Evolutionary conservation across 805 yeast species (phyloP).

Genomic region (Ogataea degrootiae): DNA sequence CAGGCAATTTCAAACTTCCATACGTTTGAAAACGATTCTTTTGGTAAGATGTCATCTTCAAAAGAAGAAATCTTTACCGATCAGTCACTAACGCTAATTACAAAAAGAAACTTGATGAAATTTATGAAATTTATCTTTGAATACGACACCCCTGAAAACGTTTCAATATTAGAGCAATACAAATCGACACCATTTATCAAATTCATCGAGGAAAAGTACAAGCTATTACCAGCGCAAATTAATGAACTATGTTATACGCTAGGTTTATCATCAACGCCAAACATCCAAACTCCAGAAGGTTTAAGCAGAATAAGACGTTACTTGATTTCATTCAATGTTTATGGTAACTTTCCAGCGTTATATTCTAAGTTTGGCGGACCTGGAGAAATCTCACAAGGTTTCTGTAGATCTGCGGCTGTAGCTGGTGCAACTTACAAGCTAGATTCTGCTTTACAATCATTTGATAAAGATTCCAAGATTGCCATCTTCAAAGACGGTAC

Average conservation of each 20-base stretch:
- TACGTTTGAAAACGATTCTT: slow-evolving; percentile 87
- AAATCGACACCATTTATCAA: slow-evolving; percentile 50
- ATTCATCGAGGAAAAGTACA: slow-evolving; percentile 62
- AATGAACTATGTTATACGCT: slow-evolving; percentile 82
- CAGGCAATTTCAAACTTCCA: slow-evolving; percentile 86
- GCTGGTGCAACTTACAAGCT: slow-evolving; percentile 94
- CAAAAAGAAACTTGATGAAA: slow-evolving; percentile 85
- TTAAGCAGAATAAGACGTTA: slow-evolving; percentile 79
- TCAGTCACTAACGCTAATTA: slow-evolving; percentile 64
- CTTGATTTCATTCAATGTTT: slow-evolving; percentile 78
- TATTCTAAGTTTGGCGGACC: slow-evolving; percentile 93
- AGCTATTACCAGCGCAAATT: slow-evolving; percentile 67
- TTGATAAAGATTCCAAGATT: slow-evolving; percentile 59
- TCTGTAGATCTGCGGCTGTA: slow-evolving; percentile 96
- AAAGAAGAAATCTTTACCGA: slow-evolving; percentile 93
- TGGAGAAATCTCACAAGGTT: slow-evolving; percentile 94
- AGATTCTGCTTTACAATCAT: slow-evolving; percentile 59
- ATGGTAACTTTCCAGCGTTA: slow-evolving; percentile 91
- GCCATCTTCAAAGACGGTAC: slow-evolving; percentile 78
- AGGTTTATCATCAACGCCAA: slow-evolving; percentile 65
- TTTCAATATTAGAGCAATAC: slow-evolving; percentile 44
- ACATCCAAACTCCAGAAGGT: slow-evolving; percentile 68
- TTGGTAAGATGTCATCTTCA: slow-evolving; percentile 79
- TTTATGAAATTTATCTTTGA: slow-evolving; percentile 81
- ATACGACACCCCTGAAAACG: slow-evolving; percentile 53